Conservation (phyloP, 2,329 filamentous ascomycete species). For the Albifimbria verrucaria region DNA sequence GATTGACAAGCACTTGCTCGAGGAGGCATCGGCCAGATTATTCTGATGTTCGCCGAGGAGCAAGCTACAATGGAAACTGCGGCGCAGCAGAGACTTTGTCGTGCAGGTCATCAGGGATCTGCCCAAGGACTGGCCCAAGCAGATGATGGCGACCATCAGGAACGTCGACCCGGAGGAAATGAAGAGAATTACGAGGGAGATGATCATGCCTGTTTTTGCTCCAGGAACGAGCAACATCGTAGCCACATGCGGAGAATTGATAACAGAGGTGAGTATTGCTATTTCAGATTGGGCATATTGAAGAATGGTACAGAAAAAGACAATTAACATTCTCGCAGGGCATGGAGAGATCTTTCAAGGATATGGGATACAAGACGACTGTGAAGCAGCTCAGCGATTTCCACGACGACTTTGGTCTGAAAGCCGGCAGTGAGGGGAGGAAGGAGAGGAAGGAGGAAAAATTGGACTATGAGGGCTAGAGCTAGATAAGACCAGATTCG, state of each 20-base stretch:
- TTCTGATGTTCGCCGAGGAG: conserved; percentile 82
- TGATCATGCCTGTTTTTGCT: conserved; percentile 77
- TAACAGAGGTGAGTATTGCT: conserved; percentile 87
- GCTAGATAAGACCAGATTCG: not conserved
- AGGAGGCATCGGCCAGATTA: conserved; percentile 90
- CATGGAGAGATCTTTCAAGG: conserved; percentile 70
- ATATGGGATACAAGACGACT: conserved; percentile 74
- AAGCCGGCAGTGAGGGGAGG: conserved; percentile 60
- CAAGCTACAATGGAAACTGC: conserved; percentile 82
- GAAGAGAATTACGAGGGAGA: conserved; percentile 66
- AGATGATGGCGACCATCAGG: conserved; percentile 73
- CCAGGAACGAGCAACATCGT: conserved; percentile 80
- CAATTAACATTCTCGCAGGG: conserved; percentile 45
- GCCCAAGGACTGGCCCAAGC: conserved; percentile 72
- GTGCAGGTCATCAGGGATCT: conserved; percentile 75
- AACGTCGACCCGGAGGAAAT: conserved; percentile 75
- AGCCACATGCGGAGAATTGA: conserved; percentile 80
- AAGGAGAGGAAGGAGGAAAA: conserved; percentile 47
- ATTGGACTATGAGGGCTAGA: conserved; percentile 31
- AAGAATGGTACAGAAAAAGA: too few relatives aligned
- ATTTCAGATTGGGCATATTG: too few relatives aligned
- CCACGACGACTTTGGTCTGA: conserved; percentile 84
- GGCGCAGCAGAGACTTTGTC: conserved; percentile 78
- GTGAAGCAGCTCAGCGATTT: conserved; percentile 74
- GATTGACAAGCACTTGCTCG: conserved; percentile 79